Percentiles rank a stretch among this genome's conserved stretches.
Evolutionary conservation across 2,329 filamentous ascomycete species (phyloP).

Genomic region (Sclerotinia trifoliorum): DNA sequence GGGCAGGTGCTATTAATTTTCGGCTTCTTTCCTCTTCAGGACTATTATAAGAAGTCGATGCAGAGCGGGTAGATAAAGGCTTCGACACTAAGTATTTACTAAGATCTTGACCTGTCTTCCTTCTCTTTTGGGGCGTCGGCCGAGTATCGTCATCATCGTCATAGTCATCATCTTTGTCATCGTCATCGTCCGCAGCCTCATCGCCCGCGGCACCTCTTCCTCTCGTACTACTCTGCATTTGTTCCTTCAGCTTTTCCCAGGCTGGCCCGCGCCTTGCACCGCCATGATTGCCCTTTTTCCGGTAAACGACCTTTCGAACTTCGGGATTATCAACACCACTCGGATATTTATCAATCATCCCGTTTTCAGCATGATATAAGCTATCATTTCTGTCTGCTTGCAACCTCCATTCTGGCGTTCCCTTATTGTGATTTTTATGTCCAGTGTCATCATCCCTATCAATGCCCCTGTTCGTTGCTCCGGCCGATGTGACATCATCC

Average conservation of each 20-base stretch:
- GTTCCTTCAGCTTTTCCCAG: background rate
- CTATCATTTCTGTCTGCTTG: background rate
- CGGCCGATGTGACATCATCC: background rate
- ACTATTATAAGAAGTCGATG: background rate
- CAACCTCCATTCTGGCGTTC: background rate
- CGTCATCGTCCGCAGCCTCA: background rate
- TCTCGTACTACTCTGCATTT: no score
- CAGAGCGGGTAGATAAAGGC: background rate
- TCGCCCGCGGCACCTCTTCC: background rate
- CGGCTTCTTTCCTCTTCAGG: background rate
- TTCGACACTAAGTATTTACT: background rate
- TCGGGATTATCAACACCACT: background rate
- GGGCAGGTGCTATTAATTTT: background rate
- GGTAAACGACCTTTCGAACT: background rate
- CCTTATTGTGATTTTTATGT: background rate
- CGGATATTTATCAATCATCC: background rate
- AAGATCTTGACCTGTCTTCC: background rate
- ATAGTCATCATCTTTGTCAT: background rate
- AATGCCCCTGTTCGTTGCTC: background rate
- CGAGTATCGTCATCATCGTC: background rate
- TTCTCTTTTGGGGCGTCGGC: background rate
- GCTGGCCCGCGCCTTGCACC: slow-evolving; percentile 1
- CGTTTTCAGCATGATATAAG: background rate
- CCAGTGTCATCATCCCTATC: background rate
- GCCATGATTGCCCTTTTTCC: background rate